Conservation (phyloP, 805 yeast species). For the Candida coleopterorum region DNA sequence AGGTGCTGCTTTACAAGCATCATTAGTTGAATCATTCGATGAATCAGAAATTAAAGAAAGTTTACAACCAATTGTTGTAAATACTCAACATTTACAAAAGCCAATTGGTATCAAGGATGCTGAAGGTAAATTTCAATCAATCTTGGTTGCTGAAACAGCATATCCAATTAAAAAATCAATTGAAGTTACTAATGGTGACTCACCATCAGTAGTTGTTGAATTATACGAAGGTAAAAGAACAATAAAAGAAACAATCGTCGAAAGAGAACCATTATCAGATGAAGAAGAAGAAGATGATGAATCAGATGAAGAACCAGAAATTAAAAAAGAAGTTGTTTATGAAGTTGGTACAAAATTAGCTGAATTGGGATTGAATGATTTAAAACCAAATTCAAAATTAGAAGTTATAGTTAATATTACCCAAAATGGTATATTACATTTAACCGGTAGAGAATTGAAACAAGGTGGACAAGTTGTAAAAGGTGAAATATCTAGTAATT, state of each 20-base stretch:
- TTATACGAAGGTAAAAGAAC: slow-evolving; percentile 84
- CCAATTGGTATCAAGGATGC: slow-evolving; percentile 81
- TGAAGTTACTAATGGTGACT: slow-evolving; percentile 57
- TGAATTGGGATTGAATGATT: slow-evolving; percentile 70
- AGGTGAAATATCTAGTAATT: slow-evolving; percentile 39
- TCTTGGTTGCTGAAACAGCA: slow-evolving; percentile 80
- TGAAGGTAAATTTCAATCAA: slow-evolving; percentile 65
- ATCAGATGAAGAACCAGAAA: slow-evolving; percentile 86
- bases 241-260: slow-evolving; percentile 76
- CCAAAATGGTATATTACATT: slow-evolving; percentile 58
- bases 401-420: slow-evolving; percentile 66
- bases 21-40: slow-evolving; percentile 75
- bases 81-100: slow-evolving; percentile 80
- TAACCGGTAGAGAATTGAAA: slow-evolving; percentile 63
- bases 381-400: slow-evolving; percentile 57
- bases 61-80: slow-evolving; percentile 74
- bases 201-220: slow-evolving; percentile 56
- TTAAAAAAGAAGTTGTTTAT: slow-evolving; percentile 68
- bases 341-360: slow-evolving; percentile 72
- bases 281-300: slow-evolving; percentile 44
- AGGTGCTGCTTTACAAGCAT: slow-evolving; percentile 97
- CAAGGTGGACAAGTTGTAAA: slow-evolving; percentile 52
- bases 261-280: slow-evolving; percentile 54
- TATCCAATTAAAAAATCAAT: slow-evolving; percentile 81
- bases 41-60: slow-evolving; percentile 79